Conservation (phyloP, 2,329 filamentous ascomycete species). For the Trichophyton simii region DNA sequence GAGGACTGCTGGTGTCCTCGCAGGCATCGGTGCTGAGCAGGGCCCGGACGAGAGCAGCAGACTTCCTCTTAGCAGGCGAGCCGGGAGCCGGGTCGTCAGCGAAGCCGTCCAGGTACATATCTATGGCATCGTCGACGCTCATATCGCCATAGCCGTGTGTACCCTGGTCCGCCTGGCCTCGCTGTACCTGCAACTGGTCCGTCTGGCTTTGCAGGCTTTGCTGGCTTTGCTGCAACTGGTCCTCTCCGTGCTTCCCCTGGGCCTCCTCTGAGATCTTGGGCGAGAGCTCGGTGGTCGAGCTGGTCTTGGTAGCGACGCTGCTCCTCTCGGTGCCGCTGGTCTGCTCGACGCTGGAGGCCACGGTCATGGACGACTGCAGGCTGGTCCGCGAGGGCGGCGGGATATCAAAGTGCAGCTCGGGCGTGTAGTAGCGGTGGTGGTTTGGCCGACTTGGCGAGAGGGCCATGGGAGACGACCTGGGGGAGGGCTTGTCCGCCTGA, state of each 20-base stretch:
- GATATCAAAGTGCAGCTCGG: constrained; percentile 21
- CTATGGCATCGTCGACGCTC: constrained; percentile 50
- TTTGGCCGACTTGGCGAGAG: neutral
- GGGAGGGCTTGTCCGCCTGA: constrained; percentile 9
- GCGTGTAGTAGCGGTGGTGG: constrained; percentile 14
- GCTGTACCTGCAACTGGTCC: too few species aligned
- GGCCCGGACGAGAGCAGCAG: constrained; percentile 10
- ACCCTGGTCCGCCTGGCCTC: constrained; percentile 35
- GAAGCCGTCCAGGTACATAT: constrained; percentile 49
- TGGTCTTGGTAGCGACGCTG: constrained; percentile 67
- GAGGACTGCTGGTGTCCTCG: neutral
- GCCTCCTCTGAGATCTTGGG: constrained; percentile 49
- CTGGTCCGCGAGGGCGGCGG: constrained; percentile 39
- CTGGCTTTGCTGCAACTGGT: too few species aligned
- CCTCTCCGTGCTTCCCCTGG: constrained; percentile 26
- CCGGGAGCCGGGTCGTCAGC: constrained; percentile 26
- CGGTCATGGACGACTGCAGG: constrained; percentile 49
- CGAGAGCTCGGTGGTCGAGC: constrained; percentile 53
- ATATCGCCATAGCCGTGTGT: constrained; percentile 45
- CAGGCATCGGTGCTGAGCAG: neutral
- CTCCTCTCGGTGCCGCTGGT: constrained; percentile 63
- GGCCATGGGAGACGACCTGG: neutral
- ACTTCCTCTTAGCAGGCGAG: constrained; percentile 25
- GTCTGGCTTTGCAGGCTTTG: too few species aligned
- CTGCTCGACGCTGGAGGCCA: constrained; percentile 43